Evolutionary conservation across 2,329 filamentous ascomycete genomes (phyloP).

Genomic region (Penicillium sp.): DNA sequence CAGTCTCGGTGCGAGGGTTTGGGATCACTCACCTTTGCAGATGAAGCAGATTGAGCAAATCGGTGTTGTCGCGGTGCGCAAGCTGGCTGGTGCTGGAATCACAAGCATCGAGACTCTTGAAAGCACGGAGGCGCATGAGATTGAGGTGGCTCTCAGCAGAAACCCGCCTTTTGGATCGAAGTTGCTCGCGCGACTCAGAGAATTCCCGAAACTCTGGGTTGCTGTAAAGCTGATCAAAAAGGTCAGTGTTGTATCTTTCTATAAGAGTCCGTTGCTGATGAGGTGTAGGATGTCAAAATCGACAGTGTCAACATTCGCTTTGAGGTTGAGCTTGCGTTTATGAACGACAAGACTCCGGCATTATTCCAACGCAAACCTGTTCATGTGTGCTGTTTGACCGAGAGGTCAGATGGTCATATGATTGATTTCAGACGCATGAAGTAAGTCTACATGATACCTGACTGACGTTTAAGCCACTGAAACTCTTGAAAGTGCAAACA

Average conservation of each 20-base stretch:
- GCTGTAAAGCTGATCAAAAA: constrained; percentile 54
- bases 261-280: constrained; percentile 15
- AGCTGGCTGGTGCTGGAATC: constrained; percentile 70
- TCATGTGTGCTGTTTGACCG: constrained; percentile 72
- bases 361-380: constrained; percentile 66
- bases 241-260: constrained; percentile 38
- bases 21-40: constrained; percentile 81
- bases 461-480: constrained; percentile 18
- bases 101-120: constrained; percentile 71
- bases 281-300: constrained; percentile 33
- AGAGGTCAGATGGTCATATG: constrained; percentile 68
- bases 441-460: constrained; percentile 36
- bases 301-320: constrained; percentile 60
- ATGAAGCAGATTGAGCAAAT: constrained; percentile 81
- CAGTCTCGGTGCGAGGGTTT: constrained; percentile 71
- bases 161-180: constrained; percentile 82
- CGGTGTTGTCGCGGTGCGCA: constrained; percentile 73
- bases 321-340: constrained; percentile 68
- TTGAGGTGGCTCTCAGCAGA: constrained; percentile 74
- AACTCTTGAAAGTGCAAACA: constrained; percentile 55
- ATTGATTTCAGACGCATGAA: constrained; percentile 67
- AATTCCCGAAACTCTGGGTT: constrained; percentile 70
- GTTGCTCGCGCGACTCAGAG: constrained; percentile 62
- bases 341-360: constrained; percentile 64
- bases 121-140: constrained; percentile 64